A percentile compares a stretch with the other conserved stretches of the same genome.
phyloP scores from a whole-genome alignment of 108 stramenopile species.

The Cyclotella baltica region DNA sequence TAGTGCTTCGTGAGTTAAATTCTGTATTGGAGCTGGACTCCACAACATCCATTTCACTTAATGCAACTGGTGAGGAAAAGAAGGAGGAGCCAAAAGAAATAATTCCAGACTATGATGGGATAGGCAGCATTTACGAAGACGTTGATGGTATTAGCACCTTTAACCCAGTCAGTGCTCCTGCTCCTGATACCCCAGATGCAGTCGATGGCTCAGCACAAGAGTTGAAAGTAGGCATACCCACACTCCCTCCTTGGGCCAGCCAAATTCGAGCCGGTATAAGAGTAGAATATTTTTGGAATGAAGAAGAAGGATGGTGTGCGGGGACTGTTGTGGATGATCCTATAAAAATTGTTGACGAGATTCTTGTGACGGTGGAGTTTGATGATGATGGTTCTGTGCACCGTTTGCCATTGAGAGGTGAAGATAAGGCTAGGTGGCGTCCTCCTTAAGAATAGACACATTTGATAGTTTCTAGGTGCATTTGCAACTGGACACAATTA shows the following conservation, averaged over 20 bases:
- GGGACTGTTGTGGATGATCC: conserved; percentile 82
- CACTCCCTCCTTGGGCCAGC: conserved; percentile 76
- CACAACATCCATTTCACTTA: conserved; percentile 51
- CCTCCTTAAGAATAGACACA: conserved; percentile 51
- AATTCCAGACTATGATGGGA: conserved; percentile 8
- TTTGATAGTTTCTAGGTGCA: too few species aligned
- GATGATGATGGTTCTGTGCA: conserved; percentile 80
- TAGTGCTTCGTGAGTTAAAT: conserved; percentile 58
- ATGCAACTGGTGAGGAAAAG: neutral
- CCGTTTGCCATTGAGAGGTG: conserved; percentile 70
- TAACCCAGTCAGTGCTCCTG: conserved; percentile 10
- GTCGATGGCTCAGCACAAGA: conserved; percentile 62
- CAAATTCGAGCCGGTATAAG: conserved; percentile 67
- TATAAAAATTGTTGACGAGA: conserved; percentile 71
- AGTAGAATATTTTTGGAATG: conserved; percentile 87
- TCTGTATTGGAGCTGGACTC: conserved; percentile 62
- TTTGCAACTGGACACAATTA: too few species aligned
- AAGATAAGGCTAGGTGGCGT: conserved; percentile 89
- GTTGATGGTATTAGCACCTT: conserved; percentile 9
- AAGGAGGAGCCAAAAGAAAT: neutral
- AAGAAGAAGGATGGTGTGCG: conserved; percentile 75
- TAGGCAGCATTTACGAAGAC: conserved; percentile 1
- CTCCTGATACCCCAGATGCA: conserved; percentile 54
- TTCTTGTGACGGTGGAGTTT: conserved; percentile 76
- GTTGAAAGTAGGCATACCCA: conserved; percentile 76